phyloP scores from a whole-genome alignment of 352 stramenopile species.

The Phytopythium montanum region DNA sequence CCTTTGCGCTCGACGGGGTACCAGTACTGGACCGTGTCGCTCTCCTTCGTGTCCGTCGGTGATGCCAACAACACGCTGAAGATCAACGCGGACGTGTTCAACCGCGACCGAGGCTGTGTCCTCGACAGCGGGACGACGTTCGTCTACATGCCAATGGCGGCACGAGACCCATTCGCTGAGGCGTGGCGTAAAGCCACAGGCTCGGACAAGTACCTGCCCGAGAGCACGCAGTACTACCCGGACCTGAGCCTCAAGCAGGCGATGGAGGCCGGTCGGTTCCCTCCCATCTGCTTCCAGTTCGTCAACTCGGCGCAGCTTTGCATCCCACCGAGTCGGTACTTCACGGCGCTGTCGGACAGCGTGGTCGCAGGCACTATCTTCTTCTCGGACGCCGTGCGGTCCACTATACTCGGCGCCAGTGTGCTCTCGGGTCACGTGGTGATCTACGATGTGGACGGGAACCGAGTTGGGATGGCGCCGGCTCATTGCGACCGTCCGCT shows the following conservation, averaged over 20 bases:
- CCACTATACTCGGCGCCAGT: constrained; percentile 71
- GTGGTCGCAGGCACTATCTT: constrained; percentile 66
- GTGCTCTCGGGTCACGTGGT: constrained; percentile 67
- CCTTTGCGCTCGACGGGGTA: constrained; percentile 67
- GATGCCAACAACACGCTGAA: constrained; percentile 23
- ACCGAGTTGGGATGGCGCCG: constrained; percentile 55
- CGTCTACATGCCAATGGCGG: constrained; percentile 54
- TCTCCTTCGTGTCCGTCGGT: constrained; percentile 51
- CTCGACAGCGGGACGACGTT: constrained; percentile 83
- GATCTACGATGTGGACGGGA: constrained; percentile 76
- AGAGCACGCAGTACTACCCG: constrained; percentile 48
- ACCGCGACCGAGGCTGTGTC: constrained; percentile 61
- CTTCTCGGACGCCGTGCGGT: constrained; percentile 56
- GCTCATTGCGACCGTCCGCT: constrained; percentile 41
- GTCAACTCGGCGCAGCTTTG: constrained; percentile 55
- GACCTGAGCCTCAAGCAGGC: not conserved
- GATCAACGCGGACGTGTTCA: constrained; percentile 40
- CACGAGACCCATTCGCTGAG: constrained; percentile 29
- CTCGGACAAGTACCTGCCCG: constrained; percentile 30
- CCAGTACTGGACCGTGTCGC: constrained; percentile 76
- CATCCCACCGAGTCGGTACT: constrained; percentile 45
- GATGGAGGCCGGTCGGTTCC: constrained; percentile 29
- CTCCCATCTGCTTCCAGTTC: constrained; percentile 67
- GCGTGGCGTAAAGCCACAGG: constrained; percentile 48
- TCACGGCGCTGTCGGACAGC: constrained; percentile 27